These are phyloP conservation scores for Xylaria grammica DNA, from an alignment of 495 filamentous ascomycete species.

Conservation along the genomic window DNA sequence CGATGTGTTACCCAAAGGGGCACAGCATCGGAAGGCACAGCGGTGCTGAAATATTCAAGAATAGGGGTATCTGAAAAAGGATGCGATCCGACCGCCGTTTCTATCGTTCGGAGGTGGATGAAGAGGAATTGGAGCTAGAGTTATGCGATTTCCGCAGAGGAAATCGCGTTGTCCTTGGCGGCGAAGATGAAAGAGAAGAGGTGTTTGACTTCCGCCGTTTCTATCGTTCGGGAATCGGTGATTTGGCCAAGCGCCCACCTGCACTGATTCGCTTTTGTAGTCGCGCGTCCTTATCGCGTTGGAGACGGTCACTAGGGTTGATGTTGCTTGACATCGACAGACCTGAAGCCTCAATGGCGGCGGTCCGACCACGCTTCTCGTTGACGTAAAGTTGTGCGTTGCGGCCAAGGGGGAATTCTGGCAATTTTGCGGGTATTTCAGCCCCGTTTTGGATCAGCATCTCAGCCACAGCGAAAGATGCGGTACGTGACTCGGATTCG, in stretches of 20 bases:
- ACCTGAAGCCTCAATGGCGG: constrained; percentile 45
- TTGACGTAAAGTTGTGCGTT: constrained; percentile 84
- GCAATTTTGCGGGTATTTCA: constrained; percentile 74
- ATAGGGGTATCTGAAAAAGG: constrained; percentile 37
- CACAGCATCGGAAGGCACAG: constrained; percentile 34
- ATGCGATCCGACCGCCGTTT: constrained; percentile 42
- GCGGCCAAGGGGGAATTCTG: constrained; percentile 76
- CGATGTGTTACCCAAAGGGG: constrained; percentile 23
- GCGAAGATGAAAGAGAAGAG: constrained; percentile 32
- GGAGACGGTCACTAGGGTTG: constrained; percentile 44
- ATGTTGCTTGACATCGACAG: constrained; percentile 27
- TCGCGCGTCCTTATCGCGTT: constrained; percentile 57
- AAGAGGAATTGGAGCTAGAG: constrained; percentile 34
- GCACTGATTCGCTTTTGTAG: constrained; percentile 68
- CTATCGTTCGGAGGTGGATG: constrained; percentile 41
- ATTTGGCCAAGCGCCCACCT: constrained; percentile 63
- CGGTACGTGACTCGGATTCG: constrained; percentile 42
- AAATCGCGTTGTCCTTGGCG: constrained; percentile 28
- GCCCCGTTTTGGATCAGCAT: constrained; percentile 93
- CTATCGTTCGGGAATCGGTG: constrained; percentile 62
- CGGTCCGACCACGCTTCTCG: constrained; percentile 67
- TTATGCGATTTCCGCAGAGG: constrained; percentile 34
- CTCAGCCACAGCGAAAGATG: constrained; percentile 85
- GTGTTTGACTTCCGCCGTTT: constrained; percentile 39
- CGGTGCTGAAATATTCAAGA: constrained; percentile 37